Evolutionary conservation across 2,329 filamentous ascomycete species (phyloP).

Genomic region (Pseudogymnoascus verrucosus): DNA sequence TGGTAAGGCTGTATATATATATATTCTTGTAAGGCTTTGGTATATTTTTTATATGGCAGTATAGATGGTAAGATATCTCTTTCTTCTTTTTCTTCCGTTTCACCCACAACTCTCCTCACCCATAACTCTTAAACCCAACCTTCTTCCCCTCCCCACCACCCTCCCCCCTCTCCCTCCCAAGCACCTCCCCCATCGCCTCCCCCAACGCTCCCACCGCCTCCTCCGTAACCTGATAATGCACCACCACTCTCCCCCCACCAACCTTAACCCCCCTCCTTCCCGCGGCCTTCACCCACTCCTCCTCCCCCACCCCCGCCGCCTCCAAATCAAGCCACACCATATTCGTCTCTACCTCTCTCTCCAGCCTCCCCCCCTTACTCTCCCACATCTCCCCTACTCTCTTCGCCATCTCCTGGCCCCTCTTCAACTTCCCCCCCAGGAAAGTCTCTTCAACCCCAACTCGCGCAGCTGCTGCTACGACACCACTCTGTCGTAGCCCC

Average conservation of each 20-base stretch:
- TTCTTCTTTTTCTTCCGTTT: background rate
- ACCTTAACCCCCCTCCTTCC: conserved; percentile 41
- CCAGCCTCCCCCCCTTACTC: conserved; percentile 50
- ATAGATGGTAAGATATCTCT: background rate
- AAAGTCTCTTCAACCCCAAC: conserved; percentile 77
- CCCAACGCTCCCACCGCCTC: conserved; percentile 46
- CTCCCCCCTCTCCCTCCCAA: conserved; percentile 10
- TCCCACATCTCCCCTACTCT: conserved; percentile 54
- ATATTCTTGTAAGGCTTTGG: background rate
- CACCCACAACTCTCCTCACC: background rate
- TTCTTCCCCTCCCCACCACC: background rate
- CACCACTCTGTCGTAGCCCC: conserved; percentile 66
- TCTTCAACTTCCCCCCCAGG: conserved; percentile 52
- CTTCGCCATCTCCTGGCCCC: conserved; percentile 55
- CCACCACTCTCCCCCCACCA: conserved; percentile 50
- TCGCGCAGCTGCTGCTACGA: conserved; percentile 66
- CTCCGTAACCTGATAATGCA: conserved; percentile 63
- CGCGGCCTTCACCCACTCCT: conserved; percentile 28
- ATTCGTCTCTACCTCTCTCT: conserved; percentile 59
- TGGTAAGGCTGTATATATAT: background rate
- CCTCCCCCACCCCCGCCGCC: conserved; percentile 44
- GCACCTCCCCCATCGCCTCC: conserved; percentile 34
- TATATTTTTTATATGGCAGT: background rate
- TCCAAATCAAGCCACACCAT: conserved; percentile 67
- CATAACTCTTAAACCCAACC: background rate